These are phyloP conservation scores for Stephanodiscus minutulus DNA, from an alignment of 108 stramenopile species.

Conservation along the genomic window DNA sequence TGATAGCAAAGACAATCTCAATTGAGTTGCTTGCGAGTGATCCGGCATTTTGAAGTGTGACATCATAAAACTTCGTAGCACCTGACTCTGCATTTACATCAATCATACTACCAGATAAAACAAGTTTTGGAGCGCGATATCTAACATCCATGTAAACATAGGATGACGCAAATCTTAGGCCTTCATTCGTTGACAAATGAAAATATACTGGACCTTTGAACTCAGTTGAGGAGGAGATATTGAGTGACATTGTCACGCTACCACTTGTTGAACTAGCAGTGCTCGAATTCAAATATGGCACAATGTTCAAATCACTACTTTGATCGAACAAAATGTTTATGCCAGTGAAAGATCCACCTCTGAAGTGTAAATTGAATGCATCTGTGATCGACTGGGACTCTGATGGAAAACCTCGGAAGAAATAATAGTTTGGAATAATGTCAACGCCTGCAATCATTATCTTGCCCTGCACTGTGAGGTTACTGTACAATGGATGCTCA, in stretches of 20 bases:
- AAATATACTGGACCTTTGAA: slow-evolving; percentile 22
- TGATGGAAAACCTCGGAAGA: slow-evolving; percentile 14
- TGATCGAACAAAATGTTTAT: slow-evolving; percentile 22
- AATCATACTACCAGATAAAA: background rate
- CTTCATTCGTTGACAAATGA: slow-evolving; percentile 20
- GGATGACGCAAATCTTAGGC: slow-evolving; percentile 12
- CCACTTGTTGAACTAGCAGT: slow-evolving; percentile 10
- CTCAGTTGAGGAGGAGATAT: slow-evolving; percentile 10
- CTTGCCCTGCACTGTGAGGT: slow-evolving; percentile 26
- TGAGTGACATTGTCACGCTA: slow-evolving; percentile 26
- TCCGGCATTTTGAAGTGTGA: slow-evolving; percentile 24
- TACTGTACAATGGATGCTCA: slow-evolving; percentile 25
- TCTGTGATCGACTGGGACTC: slow-evolving; percentile 12
- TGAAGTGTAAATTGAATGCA: slow-evolving; percentile 18
- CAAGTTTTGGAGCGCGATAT: slow-evolving; percentile 24
- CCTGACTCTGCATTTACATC: slow-evolving; percentile 14
- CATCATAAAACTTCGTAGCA: slow-evolving; percentile 20
- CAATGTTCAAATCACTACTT: slow-evolving; percentile 1
- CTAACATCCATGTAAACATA: slow-evolving; percentile 34
- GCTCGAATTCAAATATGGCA: slow-evolving; percentile 11
- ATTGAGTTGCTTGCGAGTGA: slow-evolving; percentile 19
- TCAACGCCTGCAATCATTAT: slow-evolving; percentile 18
- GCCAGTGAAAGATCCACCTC: slow-evolving; percentile 27
- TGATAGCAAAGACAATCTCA: slow-evolving; percentile 17
- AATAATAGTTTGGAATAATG: slow-evolving; percentile 13